Conservation (phyloP, 2,329 filamentous ascomycete genomes). For the Aureobasidium sp. region DNA sequence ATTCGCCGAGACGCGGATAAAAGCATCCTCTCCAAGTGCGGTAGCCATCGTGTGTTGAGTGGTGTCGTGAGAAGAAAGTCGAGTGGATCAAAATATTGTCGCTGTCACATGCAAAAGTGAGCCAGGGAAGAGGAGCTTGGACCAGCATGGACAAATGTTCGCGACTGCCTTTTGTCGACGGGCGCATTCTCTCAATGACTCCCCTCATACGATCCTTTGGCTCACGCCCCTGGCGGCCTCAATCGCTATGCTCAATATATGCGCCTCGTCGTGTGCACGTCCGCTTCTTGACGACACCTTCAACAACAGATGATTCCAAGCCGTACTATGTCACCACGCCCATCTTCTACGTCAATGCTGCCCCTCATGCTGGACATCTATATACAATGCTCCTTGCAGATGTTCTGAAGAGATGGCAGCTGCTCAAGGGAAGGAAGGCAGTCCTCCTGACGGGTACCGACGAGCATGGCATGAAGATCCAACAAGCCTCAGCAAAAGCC, state of each 20-base stretch:
- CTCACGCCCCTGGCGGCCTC: conserved; percentile 27
- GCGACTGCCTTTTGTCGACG: neutral
- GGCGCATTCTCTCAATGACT: conserved; percentile 16
- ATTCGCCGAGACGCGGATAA: conserved; percentile 14
- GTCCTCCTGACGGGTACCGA: conserved; percentile 86
- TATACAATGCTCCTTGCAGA: conserved; percentile 90
- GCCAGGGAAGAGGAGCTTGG: neutral
- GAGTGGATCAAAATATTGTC: neutral
- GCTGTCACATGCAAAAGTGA: conserved; percentile 4
- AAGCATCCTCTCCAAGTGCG: conserved; percentile 10
- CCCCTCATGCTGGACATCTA: conserved; percentile 88
- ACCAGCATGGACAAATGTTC: neutral
- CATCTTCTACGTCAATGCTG: conserved; percentile 99
- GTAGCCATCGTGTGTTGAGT: neutral
- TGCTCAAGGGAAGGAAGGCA: conserved; percentile 61
- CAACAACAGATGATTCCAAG: conserved; percentile 41
- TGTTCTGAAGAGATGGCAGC: conserved; percentile 85
- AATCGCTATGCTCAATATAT: conserved; percentile 23
- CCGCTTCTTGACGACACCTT: conserved; percentile 10
- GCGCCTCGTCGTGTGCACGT: neutral
- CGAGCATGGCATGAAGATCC: conserved; percentile 96
- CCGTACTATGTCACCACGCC: conserved; percentile 94
- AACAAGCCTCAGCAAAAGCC: conserved; percentile 69
- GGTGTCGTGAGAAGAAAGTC: neutral
- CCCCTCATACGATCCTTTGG: conserved; percentile 24